Conservation (phyloP, 1,139 yeast genomes). For the Blastobotrys persicus region DNA sequence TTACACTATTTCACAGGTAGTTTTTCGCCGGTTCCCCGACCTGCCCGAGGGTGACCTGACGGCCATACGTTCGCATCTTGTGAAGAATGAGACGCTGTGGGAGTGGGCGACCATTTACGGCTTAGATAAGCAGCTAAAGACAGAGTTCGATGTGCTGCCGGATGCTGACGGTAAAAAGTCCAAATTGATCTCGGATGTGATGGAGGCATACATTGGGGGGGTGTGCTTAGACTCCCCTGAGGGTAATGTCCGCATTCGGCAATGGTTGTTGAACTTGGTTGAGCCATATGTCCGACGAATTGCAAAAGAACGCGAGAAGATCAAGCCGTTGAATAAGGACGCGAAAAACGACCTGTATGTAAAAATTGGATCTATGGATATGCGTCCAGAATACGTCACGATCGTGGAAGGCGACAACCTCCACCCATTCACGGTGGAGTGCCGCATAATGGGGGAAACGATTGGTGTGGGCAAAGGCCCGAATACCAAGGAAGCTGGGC, state of each 20-base stretch:
- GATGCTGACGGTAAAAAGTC: conserved; percentile 27
- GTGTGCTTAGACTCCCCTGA: conserved; percentile 56
- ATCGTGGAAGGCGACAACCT: conserved; percentile 54
- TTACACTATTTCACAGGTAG: conserved; percentile 63
- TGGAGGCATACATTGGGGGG: conserved; percentile 92
- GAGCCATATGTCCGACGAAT: conserved; percentile 49
- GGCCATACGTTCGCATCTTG: conserved; percentile 63
- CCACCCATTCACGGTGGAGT: conserved; percentile 57
- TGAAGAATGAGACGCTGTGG: conserved; percentile 70
- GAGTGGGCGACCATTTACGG: conserved; percentile 72
- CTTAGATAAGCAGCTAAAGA: conserved; percentile 57
- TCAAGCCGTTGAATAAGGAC: conserved; percentile 47
- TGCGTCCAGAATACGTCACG: conserved; percentile 60
- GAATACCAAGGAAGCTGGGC: conserved; percentile 62
- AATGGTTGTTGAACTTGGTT: conserved; percentile 62
- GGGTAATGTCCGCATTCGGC: conserved; percentile 44
- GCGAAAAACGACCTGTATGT: conserved; percentile 82
- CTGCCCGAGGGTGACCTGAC: conserved; percentile 84
- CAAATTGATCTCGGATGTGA: conserved; percentile 70
- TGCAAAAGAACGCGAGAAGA: conserved; percentile 31
- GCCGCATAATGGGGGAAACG: conserved; percentile 54
- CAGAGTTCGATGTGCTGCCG: conserved; percentile 34
- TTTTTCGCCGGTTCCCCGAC: conserved; percentile 63
- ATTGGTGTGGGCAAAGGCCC: conserved; percentile 61
- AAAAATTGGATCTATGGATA: conserved; percentile 70